Evolutionary conservation across 2,329 filamentous ascomycete genomes (phyloP).

Genomic region (Penicillium nordicum): DNA sequence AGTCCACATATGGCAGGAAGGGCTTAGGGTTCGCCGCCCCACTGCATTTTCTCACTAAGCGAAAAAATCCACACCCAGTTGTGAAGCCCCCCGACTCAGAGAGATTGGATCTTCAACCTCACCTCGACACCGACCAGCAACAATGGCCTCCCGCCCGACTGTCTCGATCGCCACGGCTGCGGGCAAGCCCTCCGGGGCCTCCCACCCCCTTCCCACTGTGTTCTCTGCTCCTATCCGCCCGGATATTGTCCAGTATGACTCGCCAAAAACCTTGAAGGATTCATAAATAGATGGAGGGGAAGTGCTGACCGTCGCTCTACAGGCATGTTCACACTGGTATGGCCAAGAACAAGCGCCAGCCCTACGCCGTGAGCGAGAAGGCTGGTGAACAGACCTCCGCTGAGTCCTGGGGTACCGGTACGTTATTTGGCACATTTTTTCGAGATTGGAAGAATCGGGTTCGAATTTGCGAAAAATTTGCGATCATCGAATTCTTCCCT

Average conservation of each 20-base stretch:
- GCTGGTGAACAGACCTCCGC: constrained; percentile 99
- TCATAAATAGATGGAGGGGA: constrained; percentile 12
- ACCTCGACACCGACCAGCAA: constrained; percentile 45
- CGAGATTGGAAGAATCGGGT: constrained; percentile 19
- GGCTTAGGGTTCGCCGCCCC: constrained; percentile 38
- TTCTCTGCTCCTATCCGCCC: constrained; percentile 97
- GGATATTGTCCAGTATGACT: constrained; percentile 88
- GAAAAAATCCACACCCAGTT: constrained; percentile 42
- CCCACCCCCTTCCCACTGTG: constrained; percentile 90
- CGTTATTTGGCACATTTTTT: constrained; percentile 44
- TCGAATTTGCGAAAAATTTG: constrained; percentile 3
- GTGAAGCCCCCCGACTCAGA: constrained; percentile 25
- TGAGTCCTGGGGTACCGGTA: constrained; percentile 99
- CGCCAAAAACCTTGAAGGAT: constrained; percentile 15
- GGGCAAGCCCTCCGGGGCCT: constrained; percentile 85
- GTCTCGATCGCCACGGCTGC: constrained; percentile 96
- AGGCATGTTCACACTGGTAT: constrained; percentile 90
- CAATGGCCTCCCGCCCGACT: constrained; percentile 94
- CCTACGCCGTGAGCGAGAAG: constrained; percentile 99
- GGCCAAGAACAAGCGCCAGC: constrained; percentile 99
- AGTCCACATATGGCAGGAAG: constrained; percentile 20
- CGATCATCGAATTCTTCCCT: not conserved
- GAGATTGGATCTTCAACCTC: constrained; percentile 38
- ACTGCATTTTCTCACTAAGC: constrained; percentile 34
- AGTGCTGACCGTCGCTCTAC: constrained; percentile 37